Evolutionary conservation across 306 rosid genomes (phyloP).

Genomic region (Leucaena leucocephala): DNA sequence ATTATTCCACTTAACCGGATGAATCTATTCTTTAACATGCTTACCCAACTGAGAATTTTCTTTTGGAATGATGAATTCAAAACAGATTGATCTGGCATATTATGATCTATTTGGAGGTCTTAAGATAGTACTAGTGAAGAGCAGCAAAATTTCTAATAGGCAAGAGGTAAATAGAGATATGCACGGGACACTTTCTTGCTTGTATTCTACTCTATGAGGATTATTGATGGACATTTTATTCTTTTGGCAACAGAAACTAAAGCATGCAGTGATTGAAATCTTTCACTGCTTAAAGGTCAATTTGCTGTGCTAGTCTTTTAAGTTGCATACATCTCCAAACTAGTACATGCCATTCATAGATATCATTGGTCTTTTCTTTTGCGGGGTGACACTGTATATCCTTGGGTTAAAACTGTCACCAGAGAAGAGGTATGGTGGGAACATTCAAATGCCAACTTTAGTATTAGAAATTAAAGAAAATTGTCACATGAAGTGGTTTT

Average conservation of each 20-base stretch:
- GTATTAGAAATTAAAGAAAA: neutral
- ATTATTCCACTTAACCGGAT: neutral
- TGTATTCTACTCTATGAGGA: neutral
- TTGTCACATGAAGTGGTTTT: neutral
- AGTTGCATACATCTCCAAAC: conserved; percentile 22
- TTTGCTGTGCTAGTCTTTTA: conserved; percentile 8
- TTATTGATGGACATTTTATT: conserved; percentile 25
- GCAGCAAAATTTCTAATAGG: conserved; percentile 53
- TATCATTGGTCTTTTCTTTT: conserved; percentile 25
- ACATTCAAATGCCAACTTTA: conserved; percentile 14
- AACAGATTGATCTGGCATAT: conserved; percentile 87
- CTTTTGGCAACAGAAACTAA: conserved; percentile 59
- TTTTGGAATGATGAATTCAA: conserved; percentile 17
- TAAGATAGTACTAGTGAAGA: conserved; percentile 67
- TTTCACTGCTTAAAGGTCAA: conserved; percentile 73
- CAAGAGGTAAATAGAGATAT: conserved; percentile 68
- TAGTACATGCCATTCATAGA: conserved; percentile 1
- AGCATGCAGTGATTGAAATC: conserved; percentile 70
- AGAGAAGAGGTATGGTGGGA: conserved; percentile 54
- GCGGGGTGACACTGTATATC: conserved; percentile 67
- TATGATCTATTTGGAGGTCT: conserved; percentile 86
- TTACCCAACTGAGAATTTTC: neutral
- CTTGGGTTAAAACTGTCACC: conserved; percentile 69
- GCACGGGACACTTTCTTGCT: conserved; percentile 27
- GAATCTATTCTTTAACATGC: conserved; percentile 14